Evolutionary conservation across 140 eudicot genomes (phyloP).

Genomic region (Ambrosia hybrid): DNA sequence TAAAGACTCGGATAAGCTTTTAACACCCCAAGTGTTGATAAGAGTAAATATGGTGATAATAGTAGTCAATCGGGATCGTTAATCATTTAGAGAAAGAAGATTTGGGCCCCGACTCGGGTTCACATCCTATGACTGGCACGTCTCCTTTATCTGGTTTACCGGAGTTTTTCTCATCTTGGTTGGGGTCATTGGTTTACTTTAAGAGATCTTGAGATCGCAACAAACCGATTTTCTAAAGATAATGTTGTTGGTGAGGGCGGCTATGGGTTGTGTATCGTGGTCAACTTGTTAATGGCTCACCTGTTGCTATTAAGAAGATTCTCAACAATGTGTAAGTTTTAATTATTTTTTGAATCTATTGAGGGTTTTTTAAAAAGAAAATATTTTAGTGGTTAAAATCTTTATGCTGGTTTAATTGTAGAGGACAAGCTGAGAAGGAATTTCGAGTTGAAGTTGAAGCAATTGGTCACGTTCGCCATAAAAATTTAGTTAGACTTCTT

Average conservation of each 20-base stretch:
- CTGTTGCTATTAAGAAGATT: conserved; percentile 84
- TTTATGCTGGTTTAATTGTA: conserved; percentile 26
- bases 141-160: conserved; percentile 88
- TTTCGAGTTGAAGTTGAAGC: conserved; percentile 95
- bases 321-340: conserved; percentile 77
- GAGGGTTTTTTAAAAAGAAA: too few species aligned
- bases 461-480: conserved; percentile 88
- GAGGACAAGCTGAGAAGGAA: conserved; percentile 97
- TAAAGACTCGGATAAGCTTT: conserved; percentile 62
- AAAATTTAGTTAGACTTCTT: conserved; percentile 81
- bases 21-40: conserved; percentile 50
- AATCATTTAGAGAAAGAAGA: conserved; percentile 53
- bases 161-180: conserved; percentile 87
- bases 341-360: background rate
- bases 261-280: conserved; percentile 83
- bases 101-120: conserved; percentile 51
- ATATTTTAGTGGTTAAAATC: background rate
- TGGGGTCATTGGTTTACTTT: conserved; percentile 99
- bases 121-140: conserved; percentile 45
- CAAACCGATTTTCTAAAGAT: conserved; percentile 74
- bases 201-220: conserved; percentile 79
- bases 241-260: conserved; percentile 97
- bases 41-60: conserved; percentile 44
- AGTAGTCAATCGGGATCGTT: conserved; percentile 60
- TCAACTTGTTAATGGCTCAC: conserved; percentile 73